Conservation (phyloP, 331 rosid species). For the Pyracantha coccinea region DNA sequence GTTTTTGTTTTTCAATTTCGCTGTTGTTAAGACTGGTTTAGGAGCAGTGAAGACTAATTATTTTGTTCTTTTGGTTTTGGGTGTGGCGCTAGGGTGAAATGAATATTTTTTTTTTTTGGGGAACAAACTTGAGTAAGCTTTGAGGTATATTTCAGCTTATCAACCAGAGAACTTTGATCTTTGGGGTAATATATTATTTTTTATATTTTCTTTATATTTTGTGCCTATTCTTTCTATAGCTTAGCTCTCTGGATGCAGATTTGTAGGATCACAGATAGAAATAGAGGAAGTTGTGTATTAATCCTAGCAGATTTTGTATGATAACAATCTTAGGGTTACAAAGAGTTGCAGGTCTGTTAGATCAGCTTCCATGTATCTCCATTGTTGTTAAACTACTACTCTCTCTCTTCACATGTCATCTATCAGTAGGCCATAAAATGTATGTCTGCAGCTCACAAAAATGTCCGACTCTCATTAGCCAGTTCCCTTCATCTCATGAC, state of each 20-base stretch:
- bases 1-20: background rate
- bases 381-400: conserved; percentile 17
- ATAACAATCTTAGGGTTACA: conserved; percentile 9
- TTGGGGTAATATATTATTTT: background rate
- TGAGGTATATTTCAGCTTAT: background rate
- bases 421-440: conserved; percentile 13
- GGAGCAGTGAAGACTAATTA: background rate
- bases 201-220: background rate
- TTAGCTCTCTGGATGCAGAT: conserved; percentile 26
- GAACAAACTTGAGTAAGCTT: background rate
- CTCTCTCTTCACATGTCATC: conserved; percentile 27
- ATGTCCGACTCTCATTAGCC: conserved; percentile 39
- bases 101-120: too few relatives aligned
- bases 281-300: conserved; percentile 12
- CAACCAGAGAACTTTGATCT: background rate
- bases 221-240: background rate
- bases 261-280: conserved; percentile 25
- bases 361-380: conserved; percentile 33
- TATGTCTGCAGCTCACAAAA: conserved; percentile 18
- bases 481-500: conserved; percentile 22
- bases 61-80: background rate
- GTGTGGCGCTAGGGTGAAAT: background rate
- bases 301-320: background rate
- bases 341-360: conserved; percentile 34
- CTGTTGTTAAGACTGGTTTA: background rate